phyloP scores from a whole-genome alignment of 306 rosid species.

The Carpinus viminea region DNA sequence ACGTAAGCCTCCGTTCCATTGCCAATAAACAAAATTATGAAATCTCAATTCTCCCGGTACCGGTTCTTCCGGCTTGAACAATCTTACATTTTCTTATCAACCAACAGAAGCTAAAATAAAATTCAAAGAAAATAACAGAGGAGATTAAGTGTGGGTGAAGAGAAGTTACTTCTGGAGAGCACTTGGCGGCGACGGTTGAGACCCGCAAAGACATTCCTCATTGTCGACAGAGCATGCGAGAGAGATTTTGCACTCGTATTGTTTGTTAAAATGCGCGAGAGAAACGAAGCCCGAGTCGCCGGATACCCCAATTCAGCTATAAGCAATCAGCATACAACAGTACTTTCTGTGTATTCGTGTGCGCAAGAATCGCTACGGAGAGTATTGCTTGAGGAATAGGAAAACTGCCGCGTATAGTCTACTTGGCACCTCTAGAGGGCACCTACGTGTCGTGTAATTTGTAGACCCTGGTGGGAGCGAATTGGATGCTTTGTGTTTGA shows the following conservation, averaged over 20 bases:
- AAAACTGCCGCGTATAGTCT: conserved; percentile 49
- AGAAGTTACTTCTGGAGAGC: conserved; percentile 39
- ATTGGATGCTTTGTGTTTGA: too few relatives aligned
- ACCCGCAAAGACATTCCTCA: conserved; percentile 73
- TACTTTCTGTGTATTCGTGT: background rate
- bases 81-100: background rate
- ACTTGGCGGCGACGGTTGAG: conserved; percentile 56
- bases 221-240: conserved; percentile 38
- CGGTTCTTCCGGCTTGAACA: background rate
- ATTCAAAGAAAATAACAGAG: background rate
- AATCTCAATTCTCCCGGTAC: background rate
- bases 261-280: conserved; percentile 45
- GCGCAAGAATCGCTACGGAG: background rate
- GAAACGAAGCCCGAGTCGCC: background rate
- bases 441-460: background rate
- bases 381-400: conserved; percentile 22
- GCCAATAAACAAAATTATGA: background rate
- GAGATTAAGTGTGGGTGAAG: background rate
- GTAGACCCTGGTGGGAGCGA: background rate
- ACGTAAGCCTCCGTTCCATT: background rate
- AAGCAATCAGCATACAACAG: background rate
- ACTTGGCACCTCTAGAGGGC: conserved; percentile 23
- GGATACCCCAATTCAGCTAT: background rate
- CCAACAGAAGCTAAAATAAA: background rate
- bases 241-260: conserved; percentile 24